These are phyloP conservation scores for Geranomyces michiganensis DNA, from an alignment of 192 early-diverging fungal genomes.

Conservation along the genomic window DNA sequence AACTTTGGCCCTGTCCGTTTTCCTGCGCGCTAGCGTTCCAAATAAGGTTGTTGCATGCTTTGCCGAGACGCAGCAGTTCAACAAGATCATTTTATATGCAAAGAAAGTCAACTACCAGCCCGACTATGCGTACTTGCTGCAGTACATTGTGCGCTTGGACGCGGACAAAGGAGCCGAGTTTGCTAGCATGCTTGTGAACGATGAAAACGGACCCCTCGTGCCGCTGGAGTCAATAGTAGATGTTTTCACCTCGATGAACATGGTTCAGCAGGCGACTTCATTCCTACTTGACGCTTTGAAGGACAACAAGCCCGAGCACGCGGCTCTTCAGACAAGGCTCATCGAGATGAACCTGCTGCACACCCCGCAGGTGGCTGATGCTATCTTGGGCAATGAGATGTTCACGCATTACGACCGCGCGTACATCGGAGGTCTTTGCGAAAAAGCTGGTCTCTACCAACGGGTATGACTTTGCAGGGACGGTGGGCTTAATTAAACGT, in stretches of 20 bases:
- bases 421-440: slow-evolving; percentile 89
- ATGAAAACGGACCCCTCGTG: slow-evolving; percentile 80
- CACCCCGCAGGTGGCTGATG: slow-evolving; percentile 97
- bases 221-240: slow-evolving; percentile 90
- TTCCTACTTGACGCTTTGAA: slow-evolving; percentile 97
- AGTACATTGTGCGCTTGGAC: slow-evolving; percentile 86
- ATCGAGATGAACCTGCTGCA: slow-evolving; percentile 98
- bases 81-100: slow-evolving; percentile 95
- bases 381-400: slow-evolving; percentile 94
- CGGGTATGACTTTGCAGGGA: slow-evolving; percentile 51
- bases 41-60: slow-evolving; percentile 96
- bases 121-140: slow-evolving; percentile 88
- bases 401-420: slow-evolving; percentile 94
- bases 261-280: slow-evolving; percentile 96
- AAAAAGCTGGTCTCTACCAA: slow-evolving; percentile 97
- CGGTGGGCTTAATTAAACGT: neutral
- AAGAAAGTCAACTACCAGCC: slow-evolving; percentile 92
- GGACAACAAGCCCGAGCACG: slow-evolving; percentile 89
- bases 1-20: slow-evolving; percentile 91
- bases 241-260: slow-evolving; percentile 87
- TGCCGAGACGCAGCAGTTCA: slow-evolving; percentile 92
- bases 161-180: slow-evolving; percentile 95
- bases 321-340: slow-evolving; percentile 87
- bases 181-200: slow-evolving; percentile 82
- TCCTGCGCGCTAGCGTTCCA: slow-evolving; percentile 90